Evolutionary conservation across 2,329 filamentous ascomycete species (phyloP), one percentile per base, ranked within the genome.

Genomic region (Botryotinia narcissicola): DNA sequence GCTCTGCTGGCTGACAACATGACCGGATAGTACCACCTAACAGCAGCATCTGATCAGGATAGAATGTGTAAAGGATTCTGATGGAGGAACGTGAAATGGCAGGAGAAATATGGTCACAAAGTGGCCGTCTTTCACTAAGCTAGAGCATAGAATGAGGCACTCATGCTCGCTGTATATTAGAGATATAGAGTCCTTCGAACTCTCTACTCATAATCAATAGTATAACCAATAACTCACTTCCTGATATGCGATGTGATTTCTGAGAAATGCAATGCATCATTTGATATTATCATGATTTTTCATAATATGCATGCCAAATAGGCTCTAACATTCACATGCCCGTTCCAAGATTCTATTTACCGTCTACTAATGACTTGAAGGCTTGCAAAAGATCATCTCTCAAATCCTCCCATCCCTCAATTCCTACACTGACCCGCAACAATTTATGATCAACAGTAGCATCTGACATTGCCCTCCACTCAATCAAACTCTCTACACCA

Each of bases 381-480:
- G 87, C 94, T 75, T 87, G 85, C 72, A 90, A 78, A 60, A 98
- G 81, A 84, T 98, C 95, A 54, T 87, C 87, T 81, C 87, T 90
- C 80, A 99, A 81, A 83, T 98, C 96, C 82, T 96, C 92, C 86
- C 92, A 92, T 64, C 88, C 89, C 85, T 99, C 96, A 46, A 98
- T 87, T 0, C 96, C 96, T 48, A 98, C 84, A 81, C 95, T 98
- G 44, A 99, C 84, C 70, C 96, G 85, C 82, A 98, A 80, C 81
- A 98, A 82, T 73, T 88, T 86, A 80, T 86, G 88, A 80, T 97
- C 93, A 57, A 97, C 90, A 1, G 82, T 85, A 4, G 83, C 79
- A 85, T 99, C 96, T 74, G 90, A 91, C 93, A 99, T 96, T 66
- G 92, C 89, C 74, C 96, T 87, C 96, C 96, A 99, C 87, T 99